These are phyloP conservation scores for Antrodiella citrinella DNA, from an alignment of 768 basidiomycete genomes.

Conservation along the genomic window DNA sequence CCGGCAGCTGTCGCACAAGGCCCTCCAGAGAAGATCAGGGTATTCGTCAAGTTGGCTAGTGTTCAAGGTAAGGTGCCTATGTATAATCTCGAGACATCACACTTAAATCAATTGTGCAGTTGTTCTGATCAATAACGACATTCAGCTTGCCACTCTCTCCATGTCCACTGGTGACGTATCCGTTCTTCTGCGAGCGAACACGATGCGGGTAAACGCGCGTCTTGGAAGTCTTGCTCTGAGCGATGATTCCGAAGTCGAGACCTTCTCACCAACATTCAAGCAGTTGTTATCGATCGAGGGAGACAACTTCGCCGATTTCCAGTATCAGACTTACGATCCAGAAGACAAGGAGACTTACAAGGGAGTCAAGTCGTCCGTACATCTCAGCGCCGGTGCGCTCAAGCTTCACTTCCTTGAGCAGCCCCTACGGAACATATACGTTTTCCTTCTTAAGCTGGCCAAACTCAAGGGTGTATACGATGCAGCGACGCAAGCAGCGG, in stretches of 20 bases:
- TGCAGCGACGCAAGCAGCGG: conserved; percentile 87
- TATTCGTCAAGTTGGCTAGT: conserved; percentile 76
- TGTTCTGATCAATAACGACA: conserved; percentile 61
- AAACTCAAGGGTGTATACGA: conserved; percentile 92
- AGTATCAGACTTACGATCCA: conserved; percentile 86
- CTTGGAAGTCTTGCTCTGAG: conserved; percentile 77
- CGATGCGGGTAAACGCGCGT: conserved; percentile 71
- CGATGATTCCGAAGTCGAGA: conserved; percentile 54
- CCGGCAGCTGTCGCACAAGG: conserved; percentile 3
- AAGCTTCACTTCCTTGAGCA: conserved; percentile 83
- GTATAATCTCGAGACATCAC: not conserved
- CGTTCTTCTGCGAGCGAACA: conserved; percentile 61
- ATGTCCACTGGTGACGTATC: conserved; percentile 86
- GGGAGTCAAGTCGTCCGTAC: conserved; percentile 78
- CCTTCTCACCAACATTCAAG: conserved; percentile 62
- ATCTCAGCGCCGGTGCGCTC: conserved; percentile 81
- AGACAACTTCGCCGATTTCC: conserved; percentile 87
- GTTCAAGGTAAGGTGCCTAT: conserved; percentile 53
- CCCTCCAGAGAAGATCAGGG: conserved; percentile 51
- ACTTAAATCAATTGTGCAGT: conserved; percentile 44
- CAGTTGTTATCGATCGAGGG: conserved; percentile 91
- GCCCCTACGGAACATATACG: conserved; percentile 83
- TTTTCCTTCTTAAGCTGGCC: conserved; percentile 79
- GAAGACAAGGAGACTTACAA: conserved; percentile 52
- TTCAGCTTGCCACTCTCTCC: conserved; percentile 77